Evolutionary conservation across 192 early-diverging fungal genomes (phyloP).

Genomic region (Phycomyces nitens): DNA sequence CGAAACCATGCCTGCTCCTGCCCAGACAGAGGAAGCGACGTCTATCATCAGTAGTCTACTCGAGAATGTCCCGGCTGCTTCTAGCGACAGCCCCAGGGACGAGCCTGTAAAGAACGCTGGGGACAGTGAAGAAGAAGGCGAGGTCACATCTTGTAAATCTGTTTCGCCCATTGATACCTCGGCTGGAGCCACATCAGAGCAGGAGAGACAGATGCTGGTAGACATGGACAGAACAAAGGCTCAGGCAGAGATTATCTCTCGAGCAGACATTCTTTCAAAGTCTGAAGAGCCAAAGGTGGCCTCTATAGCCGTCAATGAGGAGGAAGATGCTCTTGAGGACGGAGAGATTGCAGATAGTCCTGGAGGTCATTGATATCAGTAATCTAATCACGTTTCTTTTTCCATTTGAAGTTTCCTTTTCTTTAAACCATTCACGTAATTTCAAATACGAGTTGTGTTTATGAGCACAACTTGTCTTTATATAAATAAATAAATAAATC

Average conservation of each 20-base stretch:
- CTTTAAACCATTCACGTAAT: neutral
- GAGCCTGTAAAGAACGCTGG: neutral
- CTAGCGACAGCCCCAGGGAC: neutral
- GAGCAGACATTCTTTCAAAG: neutral
- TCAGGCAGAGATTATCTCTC: neutral
- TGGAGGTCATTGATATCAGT: slow-evolving; percentile 10
- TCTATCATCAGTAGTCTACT: neutral
- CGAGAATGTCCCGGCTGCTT: too few species aligned
- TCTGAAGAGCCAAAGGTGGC: neutral
- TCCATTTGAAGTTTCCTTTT: neutral
- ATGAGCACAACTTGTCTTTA: too few species aligned
- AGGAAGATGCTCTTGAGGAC: slow-evolving; percentile 26
- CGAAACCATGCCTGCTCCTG: neutral
- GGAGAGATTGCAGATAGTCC: slow-evolving; percentile 27
- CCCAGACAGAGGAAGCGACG: slow-evolving; percentile 2
- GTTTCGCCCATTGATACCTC: slow-evolving; percentile 7
- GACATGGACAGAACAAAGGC: neutral
- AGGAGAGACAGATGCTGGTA: neutral
- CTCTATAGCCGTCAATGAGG: neutral
- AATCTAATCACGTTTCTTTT: slow-evolving; percentile 2
- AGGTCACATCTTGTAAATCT: slow-evolving; percentile 15
- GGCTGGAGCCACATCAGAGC: too few species aligned
- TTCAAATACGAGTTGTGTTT: too few species aligned
- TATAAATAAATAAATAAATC: too few species aligned
- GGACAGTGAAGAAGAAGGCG: slow-evolving; percentile 31